These are phyloP conservation scores for Naematelia aurantialba DNA, from an alignment of 768 basidiomycete species.

Conservation along the genomic window DNA sequence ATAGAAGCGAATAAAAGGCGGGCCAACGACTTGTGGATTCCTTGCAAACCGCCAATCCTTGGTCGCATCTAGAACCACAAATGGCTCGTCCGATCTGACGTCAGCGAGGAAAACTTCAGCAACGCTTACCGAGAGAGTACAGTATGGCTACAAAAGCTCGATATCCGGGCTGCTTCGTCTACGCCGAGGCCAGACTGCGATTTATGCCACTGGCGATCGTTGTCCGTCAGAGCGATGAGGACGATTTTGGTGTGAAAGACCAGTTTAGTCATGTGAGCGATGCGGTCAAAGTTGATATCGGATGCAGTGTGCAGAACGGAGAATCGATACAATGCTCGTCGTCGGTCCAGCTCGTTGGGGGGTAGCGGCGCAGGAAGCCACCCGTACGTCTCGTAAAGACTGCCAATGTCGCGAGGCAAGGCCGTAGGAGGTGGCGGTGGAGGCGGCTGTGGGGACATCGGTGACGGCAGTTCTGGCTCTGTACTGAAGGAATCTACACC, in stretches of 20 bases:
- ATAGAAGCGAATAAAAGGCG: constrained; percentile 76
- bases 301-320: constrained; percentile 82
- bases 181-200: constrained; percentile 63
- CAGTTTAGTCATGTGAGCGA: constrained; percentile 84
- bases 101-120: not conserved
- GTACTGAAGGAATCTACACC: not conserved
- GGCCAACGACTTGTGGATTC: constrained; percentile 68
- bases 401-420: constrained; percentile 23
- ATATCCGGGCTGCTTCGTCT: constrained; percentile 56
- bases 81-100: constrained; percentile 65
- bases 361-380: constrained; percentile 73
- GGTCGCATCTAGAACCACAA: constrained; percentile 72
- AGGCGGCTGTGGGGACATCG: constrained; percentile 13
- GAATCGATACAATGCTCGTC: constrained; percentile 83
- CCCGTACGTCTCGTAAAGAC: constrained; percentile 42
- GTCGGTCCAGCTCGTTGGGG: constrained; percentile 74
- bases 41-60: constrained; percentile 83
- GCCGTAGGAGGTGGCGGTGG: constrained; percentile 14
- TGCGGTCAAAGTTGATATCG: constrained; percentile 88
- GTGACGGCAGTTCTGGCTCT: constrained; percentile 3
- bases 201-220: constrained; percentile 84
- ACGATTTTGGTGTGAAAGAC: constrained; percentile 89
- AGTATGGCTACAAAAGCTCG: constrained; percentile 77
- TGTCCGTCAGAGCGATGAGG: constrained; percentile 75
- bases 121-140: constrained; percentile 68